Evolutionary conservation across 371 early-diverging fungal genomes (phyloP).

Genomic region (Mortierella sp.): DNA sequence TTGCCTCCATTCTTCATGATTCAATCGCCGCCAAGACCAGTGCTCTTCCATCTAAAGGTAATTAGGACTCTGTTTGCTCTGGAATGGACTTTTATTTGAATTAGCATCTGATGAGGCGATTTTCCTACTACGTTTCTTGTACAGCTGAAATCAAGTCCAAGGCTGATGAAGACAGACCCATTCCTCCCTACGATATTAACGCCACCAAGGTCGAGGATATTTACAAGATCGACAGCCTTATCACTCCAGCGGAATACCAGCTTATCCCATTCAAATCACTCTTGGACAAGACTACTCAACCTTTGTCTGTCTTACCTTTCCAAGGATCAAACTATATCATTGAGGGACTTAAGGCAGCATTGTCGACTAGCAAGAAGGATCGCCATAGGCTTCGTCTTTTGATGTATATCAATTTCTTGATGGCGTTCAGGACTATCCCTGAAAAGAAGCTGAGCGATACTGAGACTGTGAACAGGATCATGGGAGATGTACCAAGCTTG

Average conservation of each 20-base stretch:
- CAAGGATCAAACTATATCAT: conserved; percentile 65
- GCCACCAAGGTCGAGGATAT: conserved; percentile 77
- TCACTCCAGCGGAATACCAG: conserved; percentile 71
- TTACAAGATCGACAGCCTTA: conserved; percentile 79
- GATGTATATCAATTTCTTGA: conserved; percentile 80
- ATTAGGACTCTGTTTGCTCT: neutral
- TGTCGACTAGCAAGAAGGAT: conserved; percentile 75
- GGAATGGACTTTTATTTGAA: neutral
- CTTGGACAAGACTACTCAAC: conserved; percentile 60
- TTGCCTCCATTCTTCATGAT: conserved; percentile 67
- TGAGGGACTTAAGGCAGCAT: conserved; percentile 58
- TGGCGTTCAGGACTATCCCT: conserved; percentile 72
- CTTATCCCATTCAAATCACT: conserved; percentile 69
- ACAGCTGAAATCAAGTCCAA: conserved; percentile 64
- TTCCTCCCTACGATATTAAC: conserved; percentile 78
- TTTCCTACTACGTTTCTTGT: neutral
- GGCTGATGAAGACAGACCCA: conserved; percentile 69
- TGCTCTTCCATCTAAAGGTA: conserved; percentile 63
- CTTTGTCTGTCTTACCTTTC: conserved; percentile 61
- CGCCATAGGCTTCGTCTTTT: conserved; percentile 68
- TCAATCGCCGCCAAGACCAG: conserved; percentile 70
- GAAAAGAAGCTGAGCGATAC: conserved; percentile 65
- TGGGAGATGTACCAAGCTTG: conserved; percentile 71
- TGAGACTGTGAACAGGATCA: conserved; percentile 60
- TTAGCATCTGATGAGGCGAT: neutral